Percentiles rank a stretch among this genome's conserved stretches.
Evolutionary conservation across 176 grass and related monocot genomes (phyloP).

Genomic region (Bothriochloa decipiens): DNA sequence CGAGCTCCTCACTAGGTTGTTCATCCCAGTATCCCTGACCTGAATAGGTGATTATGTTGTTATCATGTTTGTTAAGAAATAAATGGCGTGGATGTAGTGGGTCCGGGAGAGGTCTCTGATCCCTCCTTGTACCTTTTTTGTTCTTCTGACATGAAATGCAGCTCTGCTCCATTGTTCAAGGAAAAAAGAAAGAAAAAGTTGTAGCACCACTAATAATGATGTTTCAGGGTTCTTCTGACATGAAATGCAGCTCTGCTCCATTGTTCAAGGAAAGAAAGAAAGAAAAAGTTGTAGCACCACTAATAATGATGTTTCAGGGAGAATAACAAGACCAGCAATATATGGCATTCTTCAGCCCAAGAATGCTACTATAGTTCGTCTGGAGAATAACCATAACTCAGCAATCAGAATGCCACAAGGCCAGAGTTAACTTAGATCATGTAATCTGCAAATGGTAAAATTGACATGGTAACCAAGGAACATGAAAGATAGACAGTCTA

Average conservation of each 20-base stretch:
- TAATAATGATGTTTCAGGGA: conserved; percentile 1
- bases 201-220: background rate
- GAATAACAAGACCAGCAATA: background rate
- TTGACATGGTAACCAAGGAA: conserved; percentile 1
- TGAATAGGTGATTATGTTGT: background rate
- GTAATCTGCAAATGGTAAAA: background rate
- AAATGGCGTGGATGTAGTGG: background rate
- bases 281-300: background rate
- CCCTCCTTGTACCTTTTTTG: background rate
- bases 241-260: background rate
- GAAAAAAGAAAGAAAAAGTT: background rate
- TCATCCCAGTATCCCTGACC: conserved; percentile 1
- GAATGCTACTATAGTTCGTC: background rate
- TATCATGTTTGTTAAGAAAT: background rate
- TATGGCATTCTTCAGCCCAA: conserved; percentile 17
- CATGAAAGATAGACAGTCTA: background rate
- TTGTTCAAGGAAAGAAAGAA: background rate
- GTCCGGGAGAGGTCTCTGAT: background rate
- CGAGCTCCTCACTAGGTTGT: background rate
- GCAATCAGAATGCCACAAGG: background rate
- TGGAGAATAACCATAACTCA: background rate
- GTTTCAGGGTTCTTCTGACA: conserved; percentile 4
- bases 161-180: background rate
- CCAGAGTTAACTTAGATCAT: background rate
- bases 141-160: background rate